Evolutionary conservation across 805 yeast species (phyloP), one percentile per base, ranked within the genome.

Genomic region (Myxozyma neotropica): DNA sequence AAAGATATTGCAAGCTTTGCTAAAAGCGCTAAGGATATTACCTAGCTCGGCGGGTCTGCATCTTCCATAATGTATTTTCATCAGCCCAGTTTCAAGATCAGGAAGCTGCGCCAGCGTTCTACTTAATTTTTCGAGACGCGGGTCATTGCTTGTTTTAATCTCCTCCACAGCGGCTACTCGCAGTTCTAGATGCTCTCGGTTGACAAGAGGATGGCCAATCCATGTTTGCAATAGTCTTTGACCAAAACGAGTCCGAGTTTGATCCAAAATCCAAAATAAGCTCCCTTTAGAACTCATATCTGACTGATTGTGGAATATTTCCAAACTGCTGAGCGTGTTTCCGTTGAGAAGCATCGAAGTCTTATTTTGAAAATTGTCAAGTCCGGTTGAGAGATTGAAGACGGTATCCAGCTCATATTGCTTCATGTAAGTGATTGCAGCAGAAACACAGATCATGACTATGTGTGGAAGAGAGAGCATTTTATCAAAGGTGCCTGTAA

Each of bases 241-340:
- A 0, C 99, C 99, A 72, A 86, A 87, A 29, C 80, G 77, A 0
- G 98, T 89, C 35, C 83, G 74, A 0, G 98, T 89, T 65, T 87
- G 91, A 70, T 93, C 88, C 60, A 94, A 67, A 1, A 89, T 75
- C 91, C 95, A 89, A 15, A 88, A 71, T 13, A 93, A 74, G 0
- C 96, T 83, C 0, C 97, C 98, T 33, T 78, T 73, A 7, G 76
- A 76, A 3, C 78, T 74, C 12, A 74, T 71, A 62, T 84, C 84
- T 0, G 94, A 83, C 2, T 79, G 74, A 67, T 89, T 89, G 21
- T 76, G 75, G 68, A 88, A 89, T 0, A 94, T 80, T 68, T 94
- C 97, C 21, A 94, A 74, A 44, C 88, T 84, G 33, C 80, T 78
- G 3, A 94, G 66, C 0, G 96, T 84, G 67, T 81, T 84, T 1